Evolutionary conservation across 2,329 filamentous ascomycete genomes (phyloP), one percentile per base, ranked within the genome.

Genomic region (Ceratocystis variospora): DNA sequence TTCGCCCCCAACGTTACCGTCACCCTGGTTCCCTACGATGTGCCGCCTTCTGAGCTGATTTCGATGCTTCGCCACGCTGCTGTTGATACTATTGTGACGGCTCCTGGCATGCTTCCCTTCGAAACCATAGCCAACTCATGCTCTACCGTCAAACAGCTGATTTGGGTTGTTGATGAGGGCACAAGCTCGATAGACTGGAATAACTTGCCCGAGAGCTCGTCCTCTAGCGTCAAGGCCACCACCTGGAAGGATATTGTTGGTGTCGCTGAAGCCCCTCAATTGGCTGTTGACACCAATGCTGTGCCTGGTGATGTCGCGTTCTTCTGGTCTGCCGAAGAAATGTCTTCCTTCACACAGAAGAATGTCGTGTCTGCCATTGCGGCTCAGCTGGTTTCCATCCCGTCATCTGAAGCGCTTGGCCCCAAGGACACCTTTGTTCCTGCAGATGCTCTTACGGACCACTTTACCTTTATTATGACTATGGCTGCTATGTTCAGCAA

Each of bases 101-200:
- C 88, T 41, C 92, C 93, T 2, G 94, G 94, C 53, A 85, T 88
- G n/a, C 83, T 97, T 67, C 89, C 94, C 25, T 84, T 96, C 55
- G 86, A 90, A 69, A 78, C 82, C 46, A 82, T 96, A 12, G 81
- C 85, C 64, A 83, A 86, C 71, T 81, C 79, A 64, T 90, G 89
- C 71, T 81, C 86, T 4, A 81, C 82, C 46, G 80, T 99, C 59
- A 86, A 86, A 68, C 85, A 91, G 70, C 81, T 96, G 41, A 83
- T 96, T 71, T 97, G 92, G 90, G 92, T 96, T 12, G 90, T 95
- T 4, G 93, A 96, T 71, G 84, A 90, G 72, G 90, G 90, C 53
- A 96, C 87, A 77, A 84, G 85, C 71, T 93, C 97, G 73, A 88
- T 99, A 81, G 92, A 96, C 76, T 99, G 93, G 92, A 92, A 90